Percentiles rank a stretch among this genome's conserved stretches.
Conservation (phyloP, 2,329 filamentous ascomycete genomes). For the Chrysoporthe puriensis region DNA sequence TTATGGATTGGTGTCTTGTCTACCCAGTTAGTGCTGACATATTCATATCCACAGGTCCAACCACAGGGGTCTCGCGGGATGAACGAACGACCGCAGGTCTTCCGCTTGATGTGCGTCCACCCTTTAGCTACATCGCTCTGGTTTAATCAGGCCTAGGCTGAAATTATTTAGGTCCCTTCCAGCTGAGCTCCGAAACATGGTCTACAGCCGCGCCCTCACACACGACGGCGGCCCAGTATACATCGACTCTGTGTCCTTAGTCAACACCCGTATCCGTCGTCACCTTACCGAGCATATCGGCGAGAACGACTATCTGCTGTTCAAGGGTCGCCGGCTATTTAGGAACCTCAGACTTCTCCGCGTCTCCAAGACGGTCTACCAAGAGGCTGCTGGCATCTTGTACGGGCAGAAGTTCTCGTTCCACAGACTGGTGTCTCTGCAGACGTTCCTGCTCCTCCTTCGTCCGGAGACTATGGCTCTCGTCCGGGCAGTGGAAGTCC, state of each 20-base stretch:
- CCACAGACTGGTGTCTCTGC: background rate
- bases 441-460: constrained; percentile 10
- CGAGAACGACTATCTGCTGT: background rate
- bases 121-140: background rate
- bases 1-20: background rate
- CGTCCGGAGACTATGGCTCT: constrained; percentile 1
- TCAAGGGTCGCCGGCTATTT: background rate
- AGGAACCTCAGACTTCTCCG: constrained; percentile 2
- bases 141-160: background rate
- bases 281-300: background rate
- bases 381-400: background rate
- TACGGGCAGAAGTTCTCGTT: constrained; percentile 7
- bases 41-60: background rate
- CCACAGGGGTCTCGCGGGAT: background rate
- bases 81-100: background rate
- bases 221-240: background rate
- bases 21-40: background rate
- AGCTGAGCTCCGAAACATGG: background rate
- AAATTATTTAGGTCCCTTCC: background rate
- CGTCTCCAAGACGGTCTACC: background rate
- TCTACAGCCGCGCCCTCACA: background rate
- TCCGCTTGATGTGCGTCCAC: constrained; percentile 7
- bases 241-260: background rate
- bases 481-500: background rate
- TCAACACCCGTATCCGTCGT: background rate